A percentile compares a stretch with the other conserved stretches of the same genome.
phyloP scores from a whole-genome alignment of 2,329 filamentous ascomycete genomes.

The Ampelomyces quisqualis region DNA sequence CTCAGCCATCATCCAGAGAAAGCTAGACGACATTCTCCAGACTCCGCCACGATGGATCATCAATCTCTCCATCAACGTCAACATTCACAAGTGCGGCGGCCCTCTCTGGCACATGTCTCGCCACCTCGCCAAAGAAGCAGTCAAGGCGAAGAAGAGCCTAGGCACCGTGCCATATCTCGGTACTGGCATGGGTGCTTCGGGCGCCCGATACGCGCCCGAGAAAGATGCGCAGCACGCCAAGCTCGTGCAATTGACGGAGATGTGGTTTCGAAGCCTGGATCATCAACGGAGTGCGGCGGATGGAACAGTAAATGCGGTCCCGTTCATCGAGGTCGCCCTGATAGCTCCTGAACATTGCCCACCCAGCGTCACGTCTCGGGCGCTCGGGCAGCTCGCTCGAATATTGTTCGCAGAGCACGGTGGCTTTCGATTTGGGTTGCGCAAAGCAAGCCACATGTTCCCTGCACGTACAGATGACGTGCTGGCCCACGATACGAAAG shows the following conservation, averaged over 20 bases:
- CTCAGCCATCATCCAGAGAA: neutral
- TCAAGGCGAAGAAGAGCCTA: neutral
- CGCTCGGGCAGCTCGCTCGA: neutral
- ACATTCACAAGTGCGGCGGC: slow-evolving; percentile 1
- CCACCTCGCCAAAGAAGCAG: neutral
- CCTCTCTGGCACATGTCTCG: slow-evolving; percentile 2
- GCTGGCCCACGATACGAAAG: neutral
- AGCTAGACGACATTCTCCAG: neutral
- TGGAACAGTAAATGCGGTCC: neutral
- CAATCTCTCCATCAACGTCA: neutral
- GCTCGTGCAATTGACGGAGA: neutral
- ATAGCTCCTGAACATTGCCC: neutral
- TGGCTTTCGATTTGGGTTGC: neutral
- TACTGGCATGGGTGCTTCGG: neutral
- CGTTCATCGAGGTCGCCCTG: neutral
- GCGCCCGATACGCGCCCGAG: neutral
- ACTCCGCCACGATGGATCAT: slow-evolving; percentile 1
- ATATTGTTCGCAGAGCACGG: slow-evolving; percentile 2
- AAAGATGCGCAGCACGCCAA: slow-evolving; percentile 1
- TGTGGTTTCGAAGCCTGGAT: neutral
- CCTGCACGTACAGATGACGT: neutral
- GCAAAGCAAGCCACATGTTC: neutral
- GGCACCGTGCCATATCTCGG: neutral
- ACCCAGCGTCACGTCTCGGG: neutral
- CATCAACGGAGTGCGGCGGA: neutral